Evolutionary conservation across 306 rosid genomes (phyloP).

Genomic region (Alnus glutinosa): DNA sequence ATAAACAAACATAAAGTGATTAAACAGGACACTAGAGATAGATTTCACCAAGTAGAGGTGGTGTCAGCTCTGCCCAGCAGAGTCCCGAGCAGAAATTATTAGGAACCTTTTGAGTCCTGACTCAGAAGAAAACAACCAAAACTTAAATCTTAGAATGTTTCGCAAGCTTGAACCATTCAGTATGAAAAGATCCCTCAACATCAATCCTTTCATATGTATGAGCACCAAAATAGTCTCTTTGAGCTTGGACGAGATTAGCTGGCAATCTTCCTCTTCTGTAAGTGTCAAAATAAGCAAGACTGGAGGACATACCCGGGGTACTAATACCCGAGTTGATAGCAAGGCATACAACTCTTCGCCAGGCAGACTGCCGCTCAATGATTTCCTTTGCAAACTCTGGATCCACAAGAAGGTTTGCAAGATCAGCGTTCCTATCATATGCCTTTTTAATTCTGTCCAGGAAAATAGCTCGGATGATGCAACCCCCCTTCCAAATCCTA

Average conservation of each 20-base stretch:
- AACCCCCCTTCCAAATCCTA: conserved; percentile 96
- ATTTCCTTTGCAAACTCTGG: conserved; percentile 91
- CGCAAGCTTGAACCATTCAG: conserved; percentile 95
- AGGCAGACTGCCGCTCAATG: conserved; percentile 77
- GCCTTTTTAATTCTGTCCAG: conserved; percentile 88
- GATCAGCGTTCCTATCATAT: conserved; percentile 69
- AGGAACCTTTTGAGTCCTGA: conserved; percentile 36
- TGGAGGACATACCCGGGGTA: conserved; percentile 94
- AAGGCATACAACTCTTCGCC: conserved; percentile 88
- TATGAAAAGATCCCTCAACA: conserved; percentile 76
- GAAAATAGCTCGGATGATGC: conserved; percentile 84
- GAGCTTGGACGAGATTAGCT: conserved; percentile 94
- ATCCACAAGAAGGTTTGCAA: conserved; percentile 92
- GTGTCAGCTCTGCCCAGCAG: conserved; percentile 47
- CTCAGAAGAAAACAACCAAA: conserved; percentile 12
- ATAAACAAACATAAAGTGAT: conserved; percentile 23
- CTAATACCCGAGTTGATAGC: conserved; percentile 83
- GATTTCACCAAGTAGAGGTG: conserved; percentile 35
- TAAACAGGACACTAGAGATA: conserved; percentile 26
- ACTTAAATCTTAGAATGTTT: conserved; percentile 53
- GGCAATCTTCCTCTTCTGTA: conserved; percentile 83
- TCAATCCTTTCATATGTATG: conserved; percentile 86
- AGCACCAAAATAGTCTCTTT: conserved; percentile 91
- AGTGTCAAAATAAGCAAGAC: conserved; percentile 85
- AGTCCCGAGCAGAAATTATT: conserved; percentile 56